These are phyloP conservation scores for Phaffia tasmanica DNA, from an alignment of 768 basidiomycete genomes.

Conservation along the genomic window DNA sequence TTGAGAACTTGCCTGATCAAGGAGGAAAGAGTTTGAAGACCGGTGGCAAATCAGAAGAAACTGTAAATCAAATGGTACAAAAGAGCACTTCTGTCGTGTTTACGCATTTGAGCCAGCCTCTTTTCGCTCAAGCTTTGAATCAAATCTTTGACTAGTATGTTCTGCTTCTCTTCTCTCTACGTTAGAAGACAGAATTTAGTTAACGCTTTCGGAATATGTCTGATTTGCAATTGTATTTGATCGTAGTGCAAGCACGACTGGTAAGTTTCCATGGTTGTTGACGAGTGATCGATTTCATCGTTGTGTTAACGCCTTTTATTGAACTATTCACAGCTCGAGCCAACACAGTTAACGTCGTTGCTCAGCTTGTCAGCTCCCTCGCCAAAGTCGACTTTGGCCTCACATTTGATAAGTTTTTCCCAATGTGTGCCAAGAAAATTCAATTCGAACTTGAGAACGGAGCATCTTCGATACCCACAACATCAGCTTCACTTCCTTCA, in stretches of 20 bases:
- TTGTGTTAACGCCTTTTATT: not conserved
- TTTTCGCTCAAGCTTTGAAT: conserved; percentile 36
- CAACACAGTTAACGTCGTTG: conserved; percentile 82
- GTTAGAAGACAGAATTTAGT: too few relatives aligned
- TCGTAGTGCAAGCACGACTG: conserved; percentile 14
- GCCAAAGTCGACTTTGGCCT: conserved; percentile 65
- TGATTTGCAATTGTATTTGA: too few relatives aligned
- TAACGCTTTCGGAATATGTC: too few relatives aligned
- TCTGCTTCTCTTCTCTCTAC: too few relatives aligned
- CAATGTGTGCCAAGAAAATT: conserved; percentile 63
- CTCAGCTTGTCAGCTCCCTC: conserved; percentile 73
- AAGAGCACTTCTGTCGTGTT: conserved; percentile 22
- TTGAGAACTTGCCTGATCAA: conserved; percentile 80
- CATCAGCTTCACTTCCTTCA: conserved; percentile 34
- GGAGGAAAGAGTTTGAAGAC: conserved; percentile 61
- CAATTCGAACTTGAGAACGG: conserved; percentile 66
- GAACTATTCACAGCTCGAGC: conserved; percentile 58
- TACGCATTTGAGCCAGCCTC: conserved; percentile 42
- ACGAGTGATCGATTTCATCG: too few relatives aligned
- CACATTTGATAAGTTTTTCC: conserved; percentile 68
- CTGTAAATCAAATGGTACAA: conserved; percentile 32
- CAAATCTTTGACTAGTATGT: not conserved
- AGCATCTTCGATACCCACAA: conserved; percentile 63
- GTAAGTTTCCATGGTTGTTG: conserved; percentile 3
- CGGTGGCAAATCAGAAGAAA: conserved; percentile 40